phyloP scores from a whole-genome alignment of 495 filamentous ascomycete species.

The Penicillium nucicola region DNA sequence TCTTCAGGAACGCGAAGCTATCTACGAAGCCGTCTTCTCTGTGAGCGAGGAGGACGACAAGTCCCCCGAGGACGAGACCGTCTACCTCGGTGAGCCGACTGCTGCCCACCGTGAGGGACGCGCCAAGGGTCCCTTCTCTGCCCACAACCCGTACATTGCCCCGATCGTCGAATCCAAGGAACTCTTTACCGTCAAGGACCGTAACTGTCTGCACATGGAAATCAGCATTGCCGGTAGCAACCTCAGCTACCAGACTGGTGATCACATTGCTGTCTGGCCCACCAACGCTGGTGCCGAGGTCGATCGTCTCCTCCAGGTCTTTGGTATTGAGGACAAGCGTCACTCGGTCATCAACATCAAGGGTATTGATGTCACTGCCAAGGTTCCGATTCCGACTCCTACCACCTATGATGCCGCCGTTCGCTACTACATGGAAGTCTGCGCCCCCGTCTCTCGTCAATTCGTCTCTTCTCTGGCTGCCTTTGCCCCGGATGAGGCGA shows the following conservation, averaged over 20 bases:
- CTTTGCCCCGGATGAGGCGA: conserved; percentile 81
- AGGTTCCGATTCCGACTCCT: conserved; percentile 95
- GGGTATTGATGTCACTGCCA: conserved; percentile 90
- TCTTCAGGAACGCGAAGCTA: conserved; percentile 90
- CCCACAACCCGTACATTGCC: conserved; percentile 95
- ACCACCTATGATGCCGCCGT: conserved; percentile 93
- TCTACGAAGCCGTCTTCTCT: conserved; percentile 90
- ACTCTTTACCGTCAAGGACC: conserved; percentile 84
- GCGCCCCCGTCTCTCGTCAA: conserved; percentile 92
- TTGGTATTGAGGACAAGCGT: conserved; percentile 72
- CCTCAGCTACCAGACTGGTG: conserved; percentile 89
- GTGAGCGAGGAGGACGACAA: conserved; percentile 75
- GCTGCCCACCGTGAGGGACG: conserved; percentile 87
- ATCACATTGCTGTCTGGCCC: conserved; percentile 97
- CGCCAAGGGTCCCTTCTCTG: conserved; percentile 88
- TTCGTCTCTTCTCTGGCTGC: conserved; percentile 83
- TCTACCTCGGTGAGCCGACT: conserved; percentile 96
- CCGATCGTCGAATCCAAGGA: conserved; percentile 88
- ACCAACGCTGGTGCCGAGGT: conserved; percentile 93
- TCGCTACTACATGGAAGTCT: conserved; percentile 97
- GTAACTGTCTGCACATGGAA: conserved; percentile 97
- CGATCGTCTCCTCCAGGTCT: conserved; percentile 78
- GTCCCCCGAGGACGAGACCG: conserved; percentile 72
- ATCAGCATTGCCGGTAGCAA: conserved; percentile 81
- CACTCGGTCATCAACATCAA: conserved; percentile 87